Conservation (phyloP, 805 yeast genomes). For the Metschnikowia cerradonensis region DNA sequence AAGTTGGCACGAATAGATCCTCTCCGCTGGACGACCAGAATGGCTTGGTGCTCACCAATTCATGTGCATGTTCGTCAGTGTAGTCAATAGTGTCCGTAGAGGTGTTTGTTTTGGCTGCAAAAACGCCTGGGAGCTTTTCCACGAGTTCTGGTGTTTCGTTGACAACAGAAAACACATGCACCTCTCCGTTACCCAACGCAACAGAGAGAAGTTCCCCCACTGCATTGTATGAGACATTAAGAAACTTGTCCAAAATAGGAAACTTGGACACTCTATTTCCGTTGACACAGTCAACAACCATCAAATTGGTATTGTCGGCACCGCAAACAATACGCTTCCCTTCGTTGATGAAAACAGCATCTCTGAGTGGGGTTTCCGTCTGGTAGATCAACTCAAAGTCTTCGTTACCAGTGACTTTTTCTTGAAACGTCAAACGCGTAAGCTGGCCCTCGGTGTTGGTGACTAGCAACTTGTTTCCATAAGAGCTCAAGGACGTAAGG, state of each 20-base stretch:
- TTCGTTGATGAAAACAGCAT: slow-evolving; percentile 54
- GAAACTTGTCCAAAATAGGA: slow-evolving; percentile 50
- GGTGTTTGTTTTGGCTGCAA: slow-evolving; percentile 35
- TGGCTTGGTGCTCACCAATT: slow-evolving; percentile 48
- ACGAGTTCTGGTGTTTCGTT: slow-evolving; percentile 53
- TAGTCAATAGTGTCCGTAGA: slow-evolving; percentile 35
- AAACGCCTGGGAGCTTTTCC: slow-evolving; percentile 38
- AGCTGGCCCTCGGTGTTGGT: slow-evolving; percentile 44
- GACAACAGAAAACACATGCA: slow-evolving; percentile 51
- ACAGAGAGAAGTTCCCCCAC: slow-evolving; percentile 55
- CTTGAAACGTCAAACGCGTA: slow-evolving; percentile 6
- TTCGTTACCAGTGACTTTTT: slow-evolving; percentile 19
- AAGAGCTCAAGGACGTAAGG: slow-evolving; percentile 38
- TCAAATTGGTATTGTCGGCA: slow-evolving; percentile 62
- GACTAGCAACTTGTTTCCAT: slow-evolving; percentile 23
- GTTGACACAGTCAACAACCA: slow-evolving; percentile 39
- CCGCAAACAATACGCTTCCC: slow-evolving; percentile 58
- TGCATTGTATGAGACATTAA: slow-evolving; percentile 52
- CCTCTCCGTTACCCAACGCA: slow-evolving; percentile 55
- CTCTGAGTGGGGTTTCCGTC: slow-evolving; percentile 46
- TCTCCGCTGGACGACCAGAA: slow-evolving; percentile 74
- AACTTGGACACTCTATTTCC: slow-evolving; percentile 30
- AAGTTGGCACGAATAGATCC: slow-evolving; percentile 62
- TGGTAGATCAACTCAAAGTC: slow-evolving; percentile 41
- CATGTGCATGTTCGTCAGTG: slow-evolving; percentile 41